Base-by-base conservation (phyloP, 1,139 yeast genomes). In the Hyphopichia khmerensis region DNA sequence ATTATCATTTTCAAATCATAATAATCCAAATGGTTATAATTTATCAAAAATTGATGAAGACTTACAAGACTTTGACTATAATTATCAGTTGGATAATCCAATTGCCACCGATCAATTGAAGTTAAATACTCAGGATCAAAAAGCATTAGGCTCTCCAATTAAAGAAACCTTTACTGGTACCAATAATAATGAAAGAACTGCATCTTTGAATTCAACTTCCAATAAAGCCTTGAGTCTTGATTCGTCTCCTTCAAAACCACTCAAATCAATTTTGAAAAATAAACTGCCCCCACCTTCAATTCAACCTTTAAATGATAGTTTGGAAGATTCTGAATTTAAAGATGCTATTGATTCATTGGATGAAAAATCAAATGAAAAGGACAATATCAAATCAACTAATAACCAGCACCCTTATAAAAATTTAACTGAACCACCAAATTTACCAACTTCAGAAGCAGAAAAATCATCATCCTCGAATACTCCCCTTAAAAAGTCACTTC, bases 1-100 rank as follows among this genome's bases (percentile, higher is more conserved):
- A 15, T 30, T 48, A 29, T 47, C 54, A 8, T 35, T 17, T 8
- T 24, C 14, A 19, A 16, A 30, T 21, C 51, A 47, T 39, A 43
- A 50, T 8, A 46, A 51, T 23, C 39, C 45, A 41, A 49, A 50
- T 11, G 48, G 44, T 35, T 55, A 55, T 44, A 72, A 66, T 45
- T 57, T 73, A 40, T 54, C 58, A 30, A 72, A 71, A 51, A 73
- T 73, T 33, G 78, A 73, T 19, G 79, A 73, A 48, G 75, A 71
- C 40, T 60, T 73, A 40, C 71, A 62, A 34, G 76, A 68, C 45
- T 73, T 73, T 46, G 79, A 73, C 35, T 73, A 71, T 44, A 67
- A 67, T 43, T 72, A 72, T 43, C 64, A 65, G 42, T 46, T 65
- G 27, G 71, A 66, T 29, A 31, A 31, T 3, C 41, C 40, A 11